A percentile compares a stretch with the other conserved stretches of the same genome.
Evolutionary conservation across 177 flowering plant species (phyloP).

Genomic region (Vitis hybrid): DNA sequence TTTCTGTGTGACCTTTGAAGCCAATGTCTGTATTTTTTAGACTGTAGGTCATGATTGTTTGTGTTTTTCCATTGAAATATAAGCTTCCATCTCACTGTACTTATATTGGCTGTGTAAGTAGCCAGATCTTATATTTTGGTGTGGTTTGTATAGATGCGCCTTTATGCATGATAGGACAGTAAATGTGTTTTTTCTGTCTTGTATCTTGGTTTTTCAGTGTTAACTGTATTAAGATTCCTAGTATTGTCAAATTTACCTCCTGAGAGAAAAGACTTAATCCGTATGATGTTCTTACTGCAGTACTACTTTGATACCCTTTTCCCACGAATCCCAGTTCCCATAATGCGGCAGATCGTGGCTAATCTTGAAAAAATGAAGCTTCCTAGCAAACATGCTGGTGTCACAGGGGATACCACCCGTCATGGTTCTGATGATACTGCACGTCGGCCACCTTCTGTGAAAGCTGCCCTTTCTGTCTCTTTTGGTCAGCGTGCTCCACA

Average conservation of each 20-base stretch:
- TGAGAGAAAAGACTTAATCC: neutral
- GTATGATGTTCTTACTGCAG: constrained; percentile 40
- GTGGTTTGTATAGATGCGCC: too few relatives aligned
- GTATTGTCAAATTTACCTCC: neutral
- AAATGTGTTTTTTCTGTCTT: too few relatives aligned
- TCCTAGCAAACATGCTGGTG: constrained; percentile 73
- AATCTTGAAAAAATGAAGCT: constrained; percentile 93
- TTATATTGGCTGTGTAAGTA: too few relatives aligned
- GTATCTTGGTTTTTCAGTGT: neutral
- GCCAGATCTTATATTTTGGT: too few relatives aligned
- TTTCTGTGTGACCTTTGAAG: too few relatives aligned
- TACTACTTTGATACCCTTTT: constrained; percentile 98
- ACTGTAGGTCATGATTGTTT: too few relatives aligned
- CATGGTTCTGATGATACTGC: constrained; percentile 96
- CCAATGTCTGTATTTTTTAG: too few relatives aligned
- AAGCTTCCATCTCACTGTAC: too few relatives aligned
- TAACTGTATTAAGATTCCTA: neutral
- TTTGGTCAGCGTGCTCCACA: constrained; percentile 99
- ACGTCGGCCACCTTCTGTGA: constrained; percentile 96
- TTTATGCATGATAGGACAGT: too few relatives aligned
- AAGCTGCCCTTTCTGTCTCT: constrained; percentile 97
- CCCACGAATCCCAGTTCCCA: constrained; percentile 93
- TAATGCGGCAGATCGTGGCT: constrained; percentile 70
- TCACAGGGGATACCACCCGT: constrained; percentile 77
- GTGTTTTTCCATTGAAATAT: too few relatives aligned